Evolutionary conservation across 2,329 filamentous ascomycete genomes (phyloP).

Genomic region (Pochonia chlamydosporia): DNA sequence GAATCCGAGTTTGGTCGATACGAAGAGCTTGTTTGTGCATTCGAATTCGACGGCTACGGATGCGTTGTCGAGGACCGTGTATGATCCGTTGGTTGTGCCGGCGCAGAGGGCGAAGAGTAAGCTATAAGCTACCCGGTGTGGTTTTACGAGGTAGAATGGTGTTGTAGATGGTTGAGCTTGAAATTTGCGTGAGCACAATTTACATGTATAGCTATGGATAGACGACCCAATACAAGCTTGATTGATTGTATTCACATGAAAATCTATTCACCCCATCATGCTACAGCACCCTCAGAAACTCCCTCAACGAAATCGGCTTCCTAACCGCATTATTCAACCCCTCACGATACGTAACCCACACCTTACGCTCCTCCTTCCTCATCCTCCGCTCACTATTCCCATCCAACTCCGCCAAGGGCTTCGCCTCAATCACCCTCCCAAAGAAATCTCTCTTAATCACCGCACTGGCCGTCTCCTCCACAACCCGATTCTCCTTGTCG

Average conservation of each 20-base stretch:
- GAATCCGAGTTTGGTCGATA: slow-evolving; percentile 75
- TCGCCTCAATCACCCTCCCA: slow-evolving; percentile 58
- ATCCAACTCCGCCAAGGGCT: slow-evolving; percentile 33
- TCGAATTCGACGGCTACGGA: slow-evolving; percentile 43
- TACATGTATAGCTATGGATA: no score
- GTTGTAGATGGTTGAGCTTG: no score
- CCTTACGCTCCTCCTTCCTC: slow-evolving; percentile 48
- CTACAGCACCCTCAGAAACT: slow-evolving; percentile 65
- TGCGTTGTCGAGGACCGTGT: slow-evolving; percentile 40
- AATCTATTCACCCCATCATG: neutral
- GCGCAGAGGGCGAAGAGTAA: slow-evolving; percentile 47
- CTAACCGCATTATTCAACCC: slow-evolving; percentile 88
- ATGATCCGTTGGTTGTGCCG: slow-evolving; percentile 48
- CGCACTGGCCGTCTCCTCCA: slow-evolving; percentile 27
- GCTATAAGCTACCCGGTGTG: slow-evolving; percentile 35
- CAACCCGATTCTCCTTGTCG: slow-evolving; percentile 32
- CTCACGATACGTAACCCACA: slow-evolving; percentile 88
- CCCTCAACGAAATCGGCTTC: slow-evolving; percentile 76
- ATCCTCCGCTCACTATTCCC: slow-evolving; percentile 29
- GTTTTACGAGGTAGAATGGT: no score
- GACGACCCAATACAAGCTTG: no score
- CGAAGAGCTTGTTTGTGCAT: slow-evolving; percentile 57
- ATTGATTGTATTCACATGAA: neutral
- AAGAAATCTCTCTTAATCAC: slow-evolving; percentile 77
- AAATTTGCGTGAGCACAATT: no score